Base-by-base conservation (phyloP, 139 green algal genomes). In the Choricystis sp. region DNA sequence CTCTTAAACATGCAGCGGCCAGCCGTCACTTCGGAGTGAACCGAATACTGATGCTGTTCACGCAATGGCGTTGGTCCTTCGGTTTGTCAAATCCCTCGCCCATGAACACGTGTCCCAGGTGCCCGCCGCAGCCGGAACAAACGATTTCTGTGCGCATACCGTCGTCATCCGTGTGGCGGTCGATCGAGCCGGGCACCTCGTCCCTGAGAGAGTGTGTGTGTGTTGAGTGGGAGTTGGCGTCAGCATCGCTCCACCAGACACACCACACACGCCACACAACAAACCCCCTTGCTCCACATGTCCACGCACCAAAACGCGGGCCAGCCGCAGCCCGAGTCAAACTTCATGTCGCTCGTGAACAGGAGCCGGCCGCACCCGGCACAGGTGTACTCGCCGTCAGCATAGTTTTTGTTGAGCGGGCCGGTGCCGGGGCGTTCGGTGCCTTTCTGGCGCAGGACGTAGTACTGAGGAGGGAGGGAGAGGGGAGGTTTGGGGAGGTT, bases 31-130 rank as follows among this genome's bases (percentile, higher is more conserved):
- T n/a, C n/a, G n/a, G n/a, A n/a, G n/a, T 52, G 40, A 52, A 52
- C 16, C 16, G 9, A 16, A 52, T 52, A 9, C 9, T 21, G 9
- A 52, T 21, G 9, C 9, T 21, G 40, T 52, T 52, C 9, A 52
- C 40, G 66, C 66, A 71, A 19, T 71, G 66, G 5, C 66, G 26
- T 16, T 57, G 30, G 26, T 71, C 29, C 9, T 57, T 71, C 62
- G 49, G 25, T 3, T 49, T 71, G n/a, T n/a, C n/a, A n/a, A 60
- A n/a, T 4, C 66, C 26, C 60, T 71, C 66, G 26, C 66, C 66
- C 60, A 57, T n/a, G 49, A 71, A 71, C 26, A 71, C 66, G 60
- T 71, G 66, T 20, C 66, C 66, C 31, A 71, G 30, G 60, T 71
- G 66, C 2, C 66, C 66, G 48, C 66, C 66, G 57, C 66, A 71